These are phyloP conservation scores for Podospora anserina DNA, from an alignment of 495 filamentous ascomycete genomes.

Conservation along the genomic window DNA sequence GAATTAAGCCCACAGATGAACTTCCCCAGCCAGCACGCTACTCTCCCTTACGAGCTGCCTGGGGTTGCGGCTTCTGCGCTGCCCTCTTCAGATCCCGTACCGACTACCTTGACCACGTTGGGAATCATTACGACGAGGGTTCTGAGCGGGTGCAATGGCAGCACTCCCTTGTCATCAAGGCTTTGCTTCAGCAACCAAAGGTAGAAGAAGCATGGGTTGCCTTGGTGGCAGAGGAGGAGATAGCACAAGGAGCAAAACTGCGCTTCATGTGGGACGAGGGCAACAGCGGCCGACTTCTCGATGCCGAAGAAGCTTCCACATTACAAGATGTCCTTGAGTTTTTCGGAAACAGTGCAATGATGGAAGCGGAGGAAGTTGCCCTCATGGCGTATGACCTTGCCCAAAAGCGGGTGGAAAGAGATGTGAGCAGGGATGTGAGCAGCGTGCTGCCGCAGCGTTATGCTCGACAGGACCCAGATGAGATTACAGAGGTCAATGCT, in stretches of 20 bases:
- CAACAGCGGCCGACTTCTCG: slow-evolving; percentile 13
- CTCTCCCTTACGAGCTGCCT: slow-evolving; percentile 13
- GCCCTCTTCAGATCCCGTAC: slow-evolving; percentile 9
- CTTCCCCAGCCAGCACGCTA: background rate
- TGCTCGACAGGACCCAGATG: background rate
- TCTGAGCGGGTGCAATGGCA: slow-evolving; percentile 23
- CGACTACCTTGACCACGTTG: slow-evolving; percentile 28
- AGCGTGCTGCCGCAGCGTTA: slow-evolving; percentile 9
- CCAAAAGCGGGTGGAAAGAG: slow-evolving; percentile 4
- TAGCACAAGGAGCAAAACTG: slow-evolving; percentile 13
- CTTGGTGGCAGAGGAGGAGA: slow-evolving; percentile 21
- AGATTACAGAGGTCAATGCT: background rate
- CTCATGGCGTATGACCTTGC: slow-evolving; percentile 10
- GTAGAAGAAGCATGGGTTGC: slow-evolving; percentile 20
- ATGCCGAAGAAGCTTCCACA: background rate
- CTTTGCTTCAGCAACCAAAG: slow-evolving; percentile 23
- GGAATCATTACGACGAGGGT: slow-evolving; percentile 26
- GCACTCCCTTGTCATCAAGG: slow-evolving; percentile 27
- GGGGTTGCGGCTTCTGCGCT: slow-evolving; percentile 33
- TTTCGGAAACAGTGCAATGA: slow-evolving; percentile 9
- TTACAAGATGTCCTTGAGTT: slow-evolving; percentile 26
- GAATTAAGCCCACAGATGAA: background rate
- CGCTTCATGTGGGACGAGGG: slow-evolving; percentile 23
- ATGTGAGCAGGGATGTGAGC: slow-evolving; percentile 10
- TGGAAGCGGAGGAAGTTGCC: slow-evolving; percentile 9